These are phyloP conservation scores for Prunella vulgaris DNA, from an alignment of 257 asterid genomes.

Conservation along the genomic window DNA sequence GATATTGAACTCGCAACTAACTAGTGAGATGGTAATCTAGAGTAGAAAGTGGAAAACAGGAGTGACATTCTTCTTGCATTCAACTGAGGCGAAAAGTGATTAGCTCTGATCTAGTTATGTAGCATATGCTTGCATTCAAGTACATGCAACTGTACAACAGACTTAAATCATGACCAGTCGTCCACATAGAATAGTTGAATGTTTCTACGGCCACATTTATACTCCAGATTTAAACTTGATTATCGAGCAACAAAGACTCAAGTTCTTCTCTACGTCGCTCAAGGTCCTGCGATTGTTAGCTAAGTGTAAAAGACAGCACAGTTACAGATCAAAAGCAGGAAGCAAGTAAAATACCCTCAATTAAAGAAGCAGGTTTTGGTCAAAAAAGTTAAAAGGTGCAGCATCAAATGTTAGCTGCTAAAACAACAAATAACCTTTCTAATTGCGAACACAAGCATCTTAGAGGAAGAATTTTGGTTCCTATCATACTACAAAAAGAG, in stretches of 20 bases:
- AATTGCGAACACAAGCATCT: background rate
- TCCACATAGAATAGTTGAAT: background rate
- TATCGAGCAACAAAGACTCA: slow-evolving; percentile 53
- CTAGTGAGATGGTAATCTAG: background rate
- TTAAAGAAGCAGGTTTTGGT: background rate
- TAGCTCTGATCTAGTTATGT: background rate
- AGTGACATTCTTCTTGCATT: background rate
- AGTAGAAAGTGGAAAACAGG: too few relatives aligned
- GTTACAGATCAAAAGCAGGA: background rate
- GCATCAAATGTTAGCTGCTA: background rate
- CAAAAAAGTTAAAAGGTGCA: background rate
- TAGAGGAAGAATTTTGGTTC: background rate
- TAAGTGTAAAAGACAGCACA: background rate
- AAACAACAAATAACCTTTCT: background rate
- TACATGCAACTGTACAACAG: background rate
- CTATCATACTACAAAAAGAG: background rate
- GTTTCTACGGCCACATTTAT: background rate
- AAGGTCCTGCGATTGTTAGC: slow-evolving; percentile 53
- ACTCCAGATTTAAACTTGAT: slow-evolving; percentile 30
- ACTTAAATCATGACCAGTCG: background rate
- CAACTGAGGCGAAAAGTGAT: background rate
- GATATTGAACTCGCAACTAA: background rate
- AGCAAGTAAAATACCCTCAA: background rate
- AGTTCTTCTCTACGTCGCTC: slow-evolving; percentile 87
- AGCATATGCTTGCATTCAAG: background rate